phyloP scores from a whole-genome alignment of 495 filamentous ascomycete species.

The Neurospora sp. region DNA sequence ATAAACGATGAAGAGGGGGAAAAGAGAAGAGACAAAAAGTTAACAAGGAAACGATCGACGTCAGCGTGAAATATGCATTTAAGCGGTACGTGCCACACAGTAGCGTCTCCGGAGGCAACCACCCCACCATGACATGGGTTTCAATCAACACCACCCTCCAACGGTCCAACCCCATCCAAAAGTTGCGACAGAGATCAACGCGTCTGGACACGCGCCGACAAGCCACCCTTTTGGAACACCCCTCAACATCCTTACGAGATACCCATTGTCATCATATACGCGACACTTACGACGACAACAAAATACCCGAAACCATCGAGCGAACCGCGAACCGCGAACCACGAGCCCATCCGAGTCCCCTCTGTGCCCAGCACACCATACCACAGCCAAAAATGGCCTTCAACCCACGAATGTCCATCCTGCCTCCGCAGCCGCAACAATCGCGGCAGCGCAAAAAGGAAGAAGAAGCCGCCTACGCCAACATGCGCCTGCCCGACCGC shows the following conservation, averaged over 20 bases:
- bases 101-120: background rate
- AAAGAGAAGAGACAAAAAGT: background rate
- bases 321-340: background rate
- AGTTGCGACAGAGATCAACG: background rate
- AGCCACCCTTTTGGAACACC: background rate
- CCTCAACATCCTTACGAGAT: background rate
- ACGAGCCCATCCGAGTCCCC: background rate
- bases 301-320: background rate
- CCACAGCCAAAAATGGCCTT: constrained; percentile 45
- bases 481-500: constrained; percentile 76
- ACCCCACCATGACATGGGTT: background rate
- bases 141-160: background rate
- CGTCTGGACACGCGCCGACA: background rate
- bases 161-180: background rate
- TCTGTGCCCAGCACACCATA: too few species aligned
- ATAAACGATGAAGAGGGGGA: too few species aligned
- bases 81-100: background rate
- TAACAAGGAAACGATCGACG: background rate
- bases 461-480: constrained; percentile 66
- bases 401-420: constrained; percentile 71
- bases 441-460: constrained; percentile 57
- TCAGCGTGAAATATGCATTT: background rate
- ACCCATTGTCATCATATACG: background rate
- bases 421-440: constrained; percentile 47
- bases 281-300: background rate